A percentile compares a stretch with the other conserved stretches of the same genome.
These are phyloP conservation scores for Chalciporus sphaerocephalus DNA, from an alignment of 768 basidiomycete genomes.

Conservation along the genomic window DNA sequence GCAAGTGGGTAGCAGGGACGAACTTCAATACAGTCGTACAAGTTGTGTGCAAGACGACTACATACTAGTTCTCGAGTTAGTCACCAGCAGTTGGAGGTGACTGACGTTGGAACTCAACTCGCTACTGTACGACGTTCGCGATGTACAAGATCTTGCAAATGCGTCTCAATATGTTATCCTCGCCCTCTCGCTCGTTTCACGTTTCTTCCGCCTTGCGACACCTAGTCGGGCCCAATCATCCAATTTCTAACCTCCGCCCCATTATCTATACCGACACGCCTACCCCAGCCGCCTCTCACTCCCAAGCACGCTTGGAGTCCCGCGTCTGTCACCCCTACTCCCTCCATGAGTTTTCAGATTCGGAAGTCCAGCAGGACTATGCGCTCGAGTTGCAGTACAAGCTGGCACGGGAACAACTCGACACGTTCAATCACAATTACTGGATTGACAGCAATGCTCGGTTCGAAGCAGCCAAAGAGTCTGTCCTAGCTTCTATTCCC, in stretches of 20 bases:
- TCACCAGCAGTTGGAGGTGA: no score
- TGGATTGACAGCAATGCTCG: conserved; percentile 80
- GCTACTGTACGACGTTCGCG: no score
- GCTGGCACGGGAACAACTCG: conserved; percentile 65
- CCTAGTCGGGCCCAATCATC: conserved; percentile 69
- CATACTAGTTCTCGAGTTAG: no score
- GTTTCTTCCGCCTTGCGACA: conserved; percentile 28
- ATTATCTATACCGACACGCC: conserved; percentile 66
- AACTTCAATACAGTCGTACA: no score
- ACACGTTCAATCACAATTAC: conserved; percentile 72
- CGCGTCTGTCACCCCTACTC: conserved; percentile 65
- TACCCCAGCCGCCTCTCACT: conserved; percentile 26
- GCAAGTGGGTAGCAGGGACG: no score
- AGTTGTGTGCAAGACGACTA: no score
- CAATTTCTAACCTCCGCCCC: conserved; percentile 75
- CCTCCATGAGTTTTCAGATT: conserved; percentile 58
- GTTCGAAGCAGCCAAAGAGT: conserved; percentile 67
- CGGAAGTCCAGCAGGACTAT: conserved; percentile 29
- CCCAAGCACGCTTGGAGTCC: conserved; percentile 30
- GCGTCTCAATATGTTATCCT: background rate
- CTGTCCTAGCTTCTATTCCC: conserved; percentile 54
- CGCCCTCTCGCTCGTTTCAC: conserved; percentile 15
- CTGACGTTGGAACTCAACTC: no score
- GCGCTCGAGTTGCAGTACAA: conserved; percentile 65
- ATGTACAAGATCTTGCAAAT: background rate